phyloP scores from a whole-genome alignment of 2,329 filamentous ascomycete genomes.

The Phaeosphaeria sp. region DNA sequence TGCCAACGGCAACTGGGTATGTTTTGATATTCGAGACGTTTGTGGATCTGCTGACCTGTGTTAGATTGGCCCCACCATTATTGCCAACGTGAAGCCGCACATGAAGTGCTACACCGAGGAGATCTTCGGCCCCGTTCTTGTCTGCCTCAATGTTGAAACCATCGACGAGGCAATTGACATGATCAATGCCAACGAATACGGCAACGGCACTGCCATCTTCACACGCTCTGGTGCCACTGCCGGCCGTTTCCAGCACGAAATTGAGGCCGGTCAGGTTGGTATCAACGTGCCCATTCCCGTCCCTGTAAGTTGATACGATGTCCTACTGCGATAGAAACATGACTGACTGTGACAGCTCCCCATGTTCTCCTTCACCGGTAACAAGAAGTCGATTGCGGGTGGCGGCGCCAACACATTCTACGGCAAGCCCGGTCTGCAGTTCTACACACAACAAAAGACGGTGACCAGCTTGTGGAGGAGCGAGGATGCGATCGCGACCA shows the following conservation, averaged over 20 bases:
- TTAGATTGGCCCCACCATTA: constrained; percentile 80
- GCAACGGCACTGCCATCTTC: constrained; percentile 87
- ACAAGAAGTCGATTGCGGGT: constrained; percentile 88
- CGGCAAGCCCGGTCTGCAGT: constrained; percentile 87
- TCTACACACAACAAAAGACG: constrained; percentile 98
- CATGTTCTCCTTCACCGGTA: constrained; percentile 71
- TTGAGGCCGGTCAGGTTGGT: constrained; percentile 85
- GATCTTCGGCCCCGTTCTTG: constrained; percentile 84
- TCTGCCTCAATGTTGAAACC: constrained; percentile 79
- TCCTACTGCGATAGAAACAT: not conserved
- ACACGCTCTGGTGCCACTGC: constrained; percentile 79
- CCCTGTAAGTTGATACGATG: constrained; percentile 40
- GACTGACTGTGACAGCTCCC: constrained; percentile 50
- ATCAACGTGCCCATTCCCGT: constrained; percentile 84
- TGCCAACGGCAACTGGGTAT: constrained; percentile 80
- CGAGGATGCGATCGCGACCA: constrained; percentile 82
- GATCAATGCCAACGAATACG: constrained; percentile 87
- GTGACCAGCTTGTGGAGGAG: constrained; percentile 91
- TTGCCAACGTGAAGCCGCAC: constrained; percentile 77
- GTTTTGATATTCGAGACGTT: constrained; percentile 19
- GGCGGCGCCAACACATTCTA: constrained; percentile 95
- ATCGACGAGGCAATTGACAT: constrained; percentile 81
- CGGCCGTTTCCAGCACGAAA: constrained; percentile 77
- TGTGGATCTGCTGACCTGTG: constrained; percentile 18
- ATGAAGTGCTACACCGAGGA: constrained; percentile 88